Base-by-base conservation (phyloP, 1,284 basidiomycete genomes). In the Cryptococcus amylolentus region DNA sequence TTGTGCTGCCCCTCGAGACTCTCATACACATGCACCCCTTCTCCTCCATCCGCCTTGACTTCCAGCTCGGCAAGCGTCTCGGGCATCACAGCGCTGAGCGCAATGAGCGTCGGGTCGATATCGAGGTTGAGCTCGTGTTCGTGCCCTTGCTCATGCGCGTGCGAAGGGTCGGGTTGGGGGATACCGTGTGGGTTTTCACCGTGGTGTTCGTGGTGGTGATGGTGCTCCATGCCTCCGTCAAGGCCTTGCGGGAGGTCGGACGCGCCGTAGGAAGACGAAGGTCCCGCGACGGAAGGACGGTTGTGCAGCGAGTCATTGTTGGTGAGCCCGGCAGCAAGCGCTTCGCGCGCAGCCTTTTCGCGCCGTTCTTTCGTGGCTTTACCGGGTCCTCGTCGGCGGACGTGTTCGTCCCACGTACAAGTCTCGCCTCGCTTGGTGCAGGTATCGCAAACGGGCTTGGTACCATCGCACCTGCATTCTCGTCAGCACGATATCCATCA, bases 361-460 rank as follows among this genome's bases (percentile, higher is more conserved):
- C 73, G 67, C 60, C 72, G 64, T 54, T 73, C 72, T 65, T 78
- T 78, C 43, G 78, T 78, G 27, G 76, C 74, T 67, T 77, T 78
- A 20, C 78, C 78, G 9, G 78, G 78, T 18, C 78, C 78, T 45
- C 78, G 71, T 9, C 78, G 71, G 14, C 78, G 73, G 51, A 80
- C 75, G 42, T 60, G 51, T 5, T 74, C 72, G 55, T 79, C 78
- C 63, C 76, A 79, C 3, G 72, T 67, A 58, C 78, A 80, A 1
- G 50, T 51, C 16, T 74, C 64, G 47, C 61, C 61, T 1, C 73
- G 72, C 56, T 73, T 73, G 4, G 61, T 49, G 61, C 78, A 80
- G 52, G 79, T 77, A 44, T 69, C 67, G 60, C 78, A 80, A 4
- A 63, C 66, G 5, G 76, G 77, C 43, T 71, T 72, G 0, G 52